Percentiles rank a stretch among this genome's conserved stretches.
These are phyloP conservation scores for Xanthoconium stramineum DNA, from an alignment of 768 basidiomycete species.

Conservation along the genomic window DNA sequence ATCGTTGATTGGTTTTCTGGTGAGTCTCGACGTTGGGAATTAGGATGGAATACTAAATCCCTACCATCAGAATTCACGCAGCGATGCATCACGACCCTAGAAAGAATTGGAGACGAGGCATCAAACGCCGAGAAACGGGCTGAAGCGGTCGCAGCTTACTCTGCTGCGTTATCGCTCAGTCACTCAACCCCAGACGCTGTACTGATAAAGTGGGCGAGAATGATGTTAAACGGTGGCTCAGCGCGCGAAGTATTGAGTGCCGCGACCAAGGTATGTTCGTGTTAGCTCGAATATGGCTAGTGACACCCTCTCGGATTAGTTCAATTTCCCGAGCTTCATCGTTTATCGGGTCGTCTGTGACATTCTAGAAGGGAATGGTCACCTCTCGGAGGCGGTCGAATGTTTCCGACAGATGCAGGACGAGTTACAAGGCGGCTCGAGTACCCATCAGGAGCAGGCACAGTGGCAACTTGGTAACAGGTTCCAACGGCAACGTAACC, in stretches of 20 bases:
- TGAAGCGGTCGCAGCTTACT: neutral
- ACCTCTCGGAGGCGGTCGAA: neutral
- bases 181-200: neutral
- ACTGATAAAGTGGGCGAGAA: neutral
- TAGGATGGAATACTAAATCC: neutral
- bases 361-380: neutral
- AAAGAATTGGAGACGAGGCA: neutral
- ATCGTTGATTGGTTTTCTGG: neutral
- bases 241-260: neutral
- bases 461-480: neutral
- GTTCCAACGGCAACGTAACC: too few species aligned
- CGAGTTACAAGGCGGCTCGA: neutral
- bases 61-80: neutral
- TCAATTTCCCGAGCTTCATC: neutral
- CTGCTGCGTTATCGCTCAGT: neutral
- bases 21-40: neutral
- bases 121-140: neutral
- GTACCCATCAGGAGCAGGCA: neutral
- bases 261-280: neutral
- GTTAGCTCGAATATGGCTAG: neutral
- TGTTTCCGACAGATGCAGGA: neutral
- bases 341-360: neutral
- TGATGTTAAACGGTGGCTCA: neutral
- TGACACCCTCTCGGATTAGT: neutral
- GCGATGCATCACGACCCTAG: neutral